These are phyloP conservation scores for Aurantiochytrium sp. DNA, from an alignment of 108 stramenopile genomes.

Conservation along the genomic window DNA sequence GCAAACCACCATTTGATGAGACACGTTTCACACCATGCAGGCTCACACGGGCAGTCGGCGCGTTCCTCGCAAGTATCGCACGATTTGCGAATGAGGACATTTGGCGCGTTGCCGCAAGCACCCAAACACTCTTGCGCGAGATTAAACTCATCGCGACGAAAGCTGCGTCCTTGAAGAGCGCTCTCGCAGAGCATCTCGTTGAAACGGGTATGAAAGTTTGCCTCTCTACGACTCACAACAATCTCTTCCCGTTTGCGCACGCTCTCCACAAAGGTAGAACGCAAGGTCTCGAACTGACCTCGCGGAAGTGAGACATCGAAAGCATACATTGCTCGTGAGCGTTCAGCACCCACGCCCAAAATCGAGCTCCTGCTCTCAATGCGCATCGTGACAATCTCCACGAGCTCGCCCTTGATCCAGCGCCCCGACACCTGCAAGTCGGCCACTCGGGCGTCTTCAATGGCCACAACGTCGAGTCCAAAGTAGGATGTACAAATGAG, in stretches of 20 bases:
- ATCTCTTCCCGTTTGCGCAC: background rate
- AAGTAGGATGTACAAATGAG: background rate
- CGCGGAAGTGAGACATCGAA: background rate
- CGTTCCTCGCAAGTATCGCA: background rate
- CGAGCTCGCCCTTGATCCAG: conserved; percentile 2
- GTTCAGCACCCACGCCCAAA: background rate
- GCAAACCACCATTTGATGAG: background rate
- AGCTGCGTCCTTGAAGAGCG: background rate
- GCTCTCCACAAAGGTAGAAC: background rate
- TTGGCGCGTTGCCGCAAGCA: background rate
- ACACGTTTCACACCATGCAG: background rate
- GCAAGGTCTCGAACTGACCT: background rate
- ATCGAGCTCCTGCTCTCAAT: background rate
- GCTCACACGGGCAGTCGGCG: background rate
- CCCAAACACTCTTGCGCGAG: background rate
- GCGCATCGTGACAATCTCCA: conserved; percentile 2
- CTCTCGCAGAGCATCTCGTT: background rate
- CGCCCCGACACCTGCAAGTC: background rate
- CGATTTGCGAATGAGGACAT: background rate
- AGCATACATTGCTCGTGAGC: background rate
- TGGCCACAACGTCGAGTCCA: background rate
- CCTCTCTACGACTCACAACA: background rate
- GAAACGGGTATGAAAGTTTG: background rate
- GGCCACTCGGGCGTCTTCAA: background rate
- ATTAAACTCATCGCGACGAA: background rate